Evolutionary conservation across 2,329 filamentous ascomycete genomes (phyloP).

Genomic region (Hymenoscyphus scutula): DNA sequence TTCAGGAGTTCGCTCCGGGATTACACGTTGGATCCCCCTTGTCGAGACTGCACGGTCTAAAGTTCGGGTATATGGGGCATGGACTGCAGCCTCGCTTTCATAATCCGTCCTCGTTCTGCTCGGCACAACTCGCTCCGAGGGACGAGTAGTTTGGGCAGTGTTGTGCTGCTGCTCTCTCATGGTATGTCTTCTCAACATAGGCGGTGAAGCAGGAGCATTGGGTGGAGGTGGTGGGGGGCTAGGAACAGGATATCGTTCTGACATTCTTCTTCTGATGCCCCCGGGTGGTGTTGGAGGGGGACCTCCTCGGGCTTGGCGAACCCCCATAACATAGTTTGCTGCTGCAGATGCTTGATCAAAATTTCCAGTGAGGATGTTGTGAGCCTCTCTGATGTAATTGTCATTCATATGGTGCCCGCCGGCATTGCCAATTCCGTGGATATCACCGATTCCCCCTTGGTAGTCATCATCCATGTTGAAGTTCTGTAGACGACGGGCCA

Average conservation of each 20-base stretch:
- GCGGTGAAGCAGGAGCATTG: slow-evolving; percentile 20
- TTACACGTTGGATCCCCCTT: not conserved
- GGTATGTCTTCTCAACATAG: slow-evolving; percentile 30
- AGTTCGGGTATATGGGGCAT: slow-evolving; percentile 24
- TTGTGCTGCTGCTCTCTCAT: slow-evolving; percentile 29
- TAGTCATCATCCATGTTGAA: slow-evolving; percentile 41
- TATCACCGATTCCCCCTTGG: slow-evolving; percentile 45
- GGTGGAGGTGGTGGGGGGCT: not conserved
- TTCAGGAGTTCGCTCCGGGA: not conserved
- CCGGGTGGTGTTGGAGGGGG: slow-evolving; percentile 14
- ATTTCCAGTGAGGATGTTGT: slow-evolving; percentile 36
- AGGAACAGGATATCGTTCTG: slow-evolving; percentile 25
- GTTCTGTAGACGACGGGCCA: slow-evolving; percentile 51
- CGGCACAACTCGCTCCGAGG: slow-evolving; percentile 29
- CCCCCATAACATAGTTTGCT: slow-evolving; percentile 35
- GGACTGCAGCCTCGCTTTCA: slow-evolving; percentile 29
- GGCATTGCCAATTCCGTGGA: slow-evolving; percentile 48
- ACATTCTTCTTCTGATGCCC: slow-evolving; percentile 18
- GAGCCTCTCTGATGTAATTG: slow-evolving; percentile 46
- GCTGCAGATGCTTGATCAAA: slow-evolving; percentile 36
- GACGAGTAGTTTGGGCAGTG: slow-evolving; percentile 17
- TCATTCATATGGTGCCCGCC: slow-evolving; percentile 61
- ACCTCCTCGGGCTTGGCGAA: slow-evolving; percentile 25
- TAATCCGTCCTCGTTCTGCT: slow-evolving; percentile 31
- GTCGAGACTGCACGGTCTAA: not conserved